Conservation (phyloP, 176 grass and related monocot genomes). For the Hordeum vulgare region DNA sequence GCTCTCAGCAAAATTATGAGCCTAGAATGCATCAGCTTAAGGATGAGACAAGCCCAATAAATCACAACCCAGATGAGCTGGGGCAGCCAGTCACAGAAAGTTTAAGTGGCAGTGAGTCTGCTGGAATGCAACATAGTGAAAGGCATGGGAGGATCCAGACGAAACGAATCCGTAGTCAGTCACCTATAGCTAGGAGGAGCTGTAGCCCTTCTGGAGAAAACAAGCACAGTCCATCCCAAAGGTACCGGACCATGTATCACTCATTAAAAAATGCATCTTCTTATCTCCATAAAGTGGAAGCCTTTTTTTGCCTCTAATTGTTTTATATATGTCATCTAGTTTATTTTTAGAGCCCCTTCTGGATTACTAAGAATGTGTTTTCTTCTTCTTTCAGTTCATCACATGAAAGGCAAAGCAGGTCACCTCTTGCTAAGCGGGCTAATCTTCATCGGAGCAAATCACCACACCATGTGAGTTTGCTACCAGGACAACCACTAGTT, state of each 20-base stretch:
- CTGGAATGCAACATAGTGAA: slow-evolving; percentile 29
- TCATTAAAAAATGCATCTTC: slow-evolving; percentile 2
- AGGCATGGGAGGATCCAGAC: slow-evolving; percentile 17
- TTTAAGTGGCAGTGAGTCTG: slow-evolving; percentile 43
- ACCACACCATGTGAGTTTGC: background rate
- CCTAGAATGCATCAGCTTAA: slow-evolving; percentile 17
- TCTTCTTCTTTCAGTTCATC: slow-evolving; percentile 55
- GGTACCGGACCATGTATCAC: slow-evolving; percentile 28
- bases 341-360: background rate
- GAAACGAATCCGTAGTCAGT: slow-evolving; percentile 42
- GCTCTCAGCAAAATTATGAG: slow-evolving; percentile 14
- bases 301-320: background rate
- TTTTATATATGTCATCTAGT: background rate
- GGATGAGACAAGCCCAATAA: slow-evolving; percentile 26
- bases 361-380: slow-evolving; percentile 19
- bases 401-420: slow-evolving; percentile 37
- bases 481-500: slow-evolving; percentile 19
- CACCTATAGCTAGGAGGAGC: slow-evolving; percentile 30
- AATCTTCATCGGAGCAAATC: slow-evolving; percentile 19
- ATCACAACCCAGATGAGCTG: slow-evolving; percentile 33
- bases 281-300: background rate
- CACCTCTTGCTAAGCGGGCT: slow-evolving; percentile 31
- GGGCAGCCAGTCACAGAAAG: slow-evolving; percentile 37
- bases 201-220: slow-evolving; percentile 17
- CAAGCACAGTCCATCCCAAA: slow-evolving; percentile 17